Percentiles rank a stretch among this genome's conserved stretches.
Conservation (phyloP, 1,139 yeast genomes). For the Saccharomyces hybrid region DNA sequence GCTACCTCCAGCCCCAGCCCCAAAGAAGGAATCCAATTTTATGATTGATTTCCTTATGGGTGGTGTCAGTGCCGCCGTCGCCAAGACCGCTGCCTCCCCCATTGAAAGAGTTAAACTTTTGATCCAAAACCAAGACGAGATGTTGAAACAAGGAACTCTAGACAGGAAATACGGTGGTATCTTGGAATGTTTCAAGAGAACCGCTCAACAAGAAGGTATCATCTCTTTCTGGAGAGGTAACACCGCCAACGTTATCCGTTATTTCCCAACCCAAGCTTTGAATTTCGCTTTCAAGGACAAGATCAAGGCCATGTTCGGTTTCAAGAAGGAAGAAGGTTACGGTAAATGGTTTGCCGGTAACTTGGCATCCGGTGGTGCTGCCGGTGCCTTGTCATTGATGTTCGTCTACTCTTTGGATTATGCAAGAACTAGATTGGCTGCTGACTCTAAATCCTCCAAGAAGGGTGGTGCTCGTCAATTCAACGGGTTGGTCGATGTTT, state of each 20-base stretch:
- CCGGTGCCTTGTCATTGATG: conserved; percentile 69
- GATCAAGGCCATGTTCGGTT: conserved; percentile 70
- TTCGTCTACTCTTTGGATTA: conserved; percentile 76
- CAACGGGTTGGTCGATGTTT: conserved; percentile 70
- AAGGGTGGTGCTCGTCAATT: conserved; percentile 62
- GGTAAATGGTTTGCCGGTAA: conserved; percentile 68
- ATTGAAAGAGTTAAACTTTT: conserved; percentile 74
- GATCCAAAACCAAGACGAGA: conserved; percentile 77
- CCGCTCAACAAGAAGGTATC: conserved; percentile 63
- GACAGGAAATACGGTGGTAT: conserved; percentile 61
- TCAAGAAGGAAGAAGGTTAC: conserved; percentile 60
- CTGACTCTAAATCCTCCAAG: conserved; percentile 67
- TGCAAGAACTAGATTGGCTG: conserved; percentile 80
- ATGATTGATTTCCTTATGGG: conserved; percentile 62
- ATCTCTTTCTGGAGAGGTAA: conserved; percentile 75
- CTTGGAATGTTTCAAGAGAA: conserved; percentile 62
- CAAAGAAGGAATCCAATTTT: conserved; percentile 33
- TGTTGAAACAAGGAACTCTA: conserved; percentile 74
- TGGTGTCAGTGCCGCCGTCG: conserved; percentile 80
- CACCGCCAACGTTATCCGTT: conserved; percentile 76
- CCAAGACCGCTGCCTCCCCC: conserved; percentile 81
- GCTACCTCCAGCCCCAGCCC: conserved; percentile 14
- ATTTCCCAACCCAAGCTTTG: conserved; percentile 78
- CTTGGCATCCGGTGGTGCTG: conserved; percentile 77
- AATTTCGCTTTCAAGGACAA: conserved; percentile 81